Conservation (phyloP, 306 rosid species). For the Lathyrus sativus region DNA sequence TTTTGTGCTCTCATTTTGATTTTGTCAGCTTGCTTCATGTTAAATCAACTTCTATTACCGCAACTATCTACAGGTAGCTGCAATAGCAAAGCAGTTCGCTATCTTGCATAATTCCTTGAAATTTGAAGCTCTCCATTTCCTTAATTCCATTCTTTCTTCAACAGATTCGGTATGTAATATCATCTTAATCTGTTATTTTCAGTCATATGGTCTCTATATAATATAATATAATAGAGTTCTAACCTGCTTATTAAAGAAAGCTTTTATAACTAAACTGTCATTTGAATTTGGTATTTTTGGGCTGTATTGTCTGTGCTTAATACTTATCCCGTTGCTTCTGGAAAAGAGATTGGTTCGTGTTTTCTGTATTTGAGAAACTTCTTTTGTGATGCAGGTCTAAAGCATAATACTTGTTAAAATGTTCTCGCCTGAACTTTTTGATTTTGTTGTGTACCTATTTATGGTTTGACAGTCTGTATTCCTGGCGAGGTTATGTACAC, state of each 20-base stretch:
- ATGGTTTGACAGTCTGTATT: constrained; percentile 9
- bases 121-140: constrained; percentile 80
- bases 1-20: constrained; percentile 28
- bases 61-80: constrained; percentile 55
- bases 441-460: constrained; percentile 29
- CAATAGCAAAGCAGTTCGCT: constrained; percentile 73
- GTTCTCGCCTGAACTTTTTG: not conserved
- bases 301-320: constrained; percentile 29
- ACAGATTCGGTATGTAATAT: constrained; percentile 58
- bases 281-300: constrained; percentile 25
- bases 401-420: not conserved
- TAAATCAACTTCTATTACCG: constrained; percentile 9
- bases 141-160: constrained; percentile 61
- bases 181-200: constrained; percentile 27
- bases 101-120: constrained; percentile 72
- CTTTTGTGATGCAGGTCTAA: constrained; percentile 19
- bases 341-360: constrained; percentile 10
- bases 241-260: constrained; percentile 20
- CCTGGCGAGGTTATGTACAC: constrained; percentile 18
- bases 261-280: constrained; percentile 16
- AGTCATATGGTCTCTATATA: constrained; percentile 12
- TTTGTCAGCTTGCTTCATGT: constrained; percentile 31
- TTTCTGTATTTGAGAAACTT: constrained; percentile 16
- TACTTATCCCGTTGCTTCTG: constrained; percentile 16
- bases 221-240: constrained; percentile 1